These are phyloP conservation scores for Akanthomyces uredinophilus DNA, from an alignment of 2,329 filamentous ascomycete genomes.

Conservation along the genomic window DNA sequence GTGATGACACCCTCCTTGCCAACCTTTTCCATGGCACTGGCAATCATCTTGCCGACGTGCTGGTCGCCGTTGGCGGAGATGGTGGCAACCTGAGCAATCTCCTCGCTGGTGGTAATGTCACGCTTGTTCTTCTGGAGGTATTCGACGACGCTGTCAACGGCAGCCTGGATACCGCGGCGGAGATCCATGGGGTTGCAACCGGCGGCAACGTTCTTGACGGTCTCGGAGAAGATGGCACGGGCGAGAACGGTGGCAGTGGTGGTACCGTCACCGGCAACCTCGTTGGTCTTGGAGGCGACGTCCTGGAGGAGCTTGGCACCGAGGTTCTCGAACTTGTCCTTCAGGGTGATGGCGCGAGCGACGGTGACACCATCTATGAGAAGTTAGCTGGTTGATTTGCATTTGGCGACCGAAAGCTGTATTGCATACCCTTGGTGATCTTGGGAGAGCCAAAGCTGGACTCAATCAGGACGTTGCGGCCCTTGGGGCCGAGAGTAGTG, in stretches of 20 bases:
- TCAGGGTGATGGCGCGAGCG: conserved; percentile 80
- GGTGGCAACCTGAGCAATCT: conserved; percentile 96
- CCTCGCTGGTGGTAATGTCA: conserved; percentile 93
- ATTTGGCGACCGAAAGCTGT: neutral
- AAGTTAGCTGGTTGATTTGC: neutral
- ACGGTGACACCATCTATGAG: conserved; percentile 76
- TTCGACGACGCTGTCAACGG: conserved; percentile 89
- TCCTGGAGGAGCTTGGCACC: conserved; percentile 95
- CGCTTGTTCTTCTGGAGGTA: conserved; percentile 95
- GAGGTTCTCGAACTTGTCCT: conserved; percentile 99
- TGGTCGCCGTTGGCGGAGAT: conserved; percentile 96
- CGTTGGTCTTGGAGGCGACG: conserved; percentile 98
- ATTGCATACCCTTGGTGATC: conserved; percentile 87
- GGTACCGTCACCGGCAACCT: conserved; percentile 96
- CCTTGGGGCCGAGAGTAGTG: conserved; percentile 95
- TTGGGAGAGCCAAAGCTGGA: conserved; percentile 98
- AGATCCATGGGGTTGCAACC: conserved; percentile 99
- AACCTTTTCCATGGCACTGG: conserved; percentile 99
- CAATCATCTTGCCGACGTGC: conserved; percentile 92
- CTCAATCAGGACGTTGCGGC: conserved; percentile 97
- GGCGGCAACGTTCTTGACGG: conserved; percentile 98
- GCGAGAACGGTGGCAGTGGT: conserved; percentile 96
- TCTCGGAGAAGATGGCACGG: conserved; percentile 98
- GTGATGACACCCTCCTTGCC: conserved; percentile 99
- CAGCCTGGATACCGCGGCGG: conserved; percentile 92